These are phyloP conservation scores for Pelargonium citronellum DNA, from an alignment of 441 rosid genomes.

Conservation along the genomic window DNA sequence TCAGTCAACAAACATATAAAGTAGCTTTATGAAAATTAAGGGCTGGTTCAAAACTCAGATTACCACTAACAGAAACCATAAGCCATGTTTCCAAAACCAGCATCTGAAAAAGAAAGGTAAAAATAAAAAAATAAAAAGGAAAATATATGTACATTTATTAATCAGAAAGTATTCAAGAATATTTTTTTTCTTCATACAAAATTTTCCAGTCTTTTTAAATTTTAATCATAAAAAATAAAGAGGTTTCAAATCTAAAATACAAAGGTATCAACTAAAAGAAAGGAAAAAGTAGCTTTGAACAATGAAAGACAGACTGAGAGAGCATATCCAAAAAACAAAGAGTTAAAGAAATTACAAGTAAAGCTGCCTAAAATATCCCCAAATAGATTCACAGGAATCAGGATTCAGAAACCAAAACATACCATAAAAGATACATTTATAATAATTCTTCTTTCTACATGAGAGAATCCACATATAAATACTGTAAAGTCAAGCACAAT, in stretches of 20 bases:
- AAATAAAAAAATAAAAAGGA: neutral
- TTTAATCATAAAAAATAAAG: slow-evolving; percentile 14
- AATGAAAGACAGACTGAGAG: slow-evolving; percentile 15
- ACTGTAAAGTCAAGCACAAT: slow-evolving; percentile 7
- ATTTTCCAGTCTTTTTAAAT: slow-evolving; percentile 16
- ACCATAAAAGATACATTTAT: slow-evolving; percentile 11
- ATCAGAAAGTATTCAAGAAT: neutral
- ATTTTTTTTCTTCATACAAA: neutral
- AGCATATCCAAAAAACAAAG: slow-evolving; percentile 21
- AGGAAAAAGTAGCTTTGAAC: slow-evolving; percentile 35
- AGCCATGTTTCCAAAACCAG: neutral
- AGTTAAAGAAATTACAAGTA: slow-evolving; percentile 1
- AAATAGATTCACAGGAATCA: slow-evolving; percentile 30
- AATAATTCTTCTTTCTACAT: neutral
- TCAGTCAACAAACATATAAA: neutral
- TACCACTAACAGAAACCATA: neutral
- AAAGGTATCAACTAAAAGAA: slow-evolving; percentile 25
- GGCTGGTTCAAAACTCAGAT: neutral
- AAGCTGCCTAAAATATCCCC: slow-evolving; percentile 23
- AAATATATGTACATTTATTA: neutral
- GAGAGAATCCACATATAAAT: neutral
- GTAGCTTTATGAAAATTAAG: too few species aligned
- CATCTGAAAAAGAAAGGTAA: slow-evolving; percentile 1
- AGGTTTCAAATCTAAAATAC: slow-evolving; percentile 20
- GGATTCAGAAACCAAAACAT: slow-evolving; percentile 13